Evolutionary conservation across 805 yeast genomes (phyloP).

Genomic region (Lachancea cidri): DNA sequence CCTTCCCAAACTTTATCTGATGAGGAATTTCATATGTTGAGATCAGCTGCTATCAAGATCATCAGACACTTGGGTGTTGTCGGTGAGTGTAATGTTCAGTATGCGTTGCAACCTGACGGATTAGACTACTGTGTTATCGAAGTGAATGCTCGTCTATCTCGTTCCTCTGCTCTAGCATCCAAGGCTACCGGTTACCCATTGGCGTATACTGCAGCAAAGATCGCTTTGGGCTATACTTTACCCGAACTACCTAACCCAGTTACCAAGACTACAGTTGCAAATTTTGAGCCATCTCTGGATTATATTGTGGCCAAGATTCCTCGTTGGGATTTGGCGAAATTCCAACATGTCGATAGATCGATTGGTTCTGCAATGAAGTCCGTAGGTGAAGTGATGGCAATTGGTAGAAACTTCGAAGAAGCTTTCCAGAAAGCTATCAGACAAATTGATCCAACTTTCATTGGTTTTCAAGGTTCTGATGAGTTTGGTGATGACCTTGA

Average conservation of each 20-base stretch:
- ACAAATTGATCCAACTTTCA: conserved; percentile 85
- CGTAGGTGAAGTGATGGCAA: conserved; percentile 99
- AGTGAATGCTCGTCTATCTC: conserved; percentile 93
- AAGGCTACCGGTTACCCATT: conserved; percentile 98
- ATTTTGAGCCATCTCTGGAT: conserved; percentile 95
- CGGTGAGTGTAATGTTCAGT: conserved; percentile 98
- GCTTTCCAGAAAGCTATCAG: conserved; percentile 96
- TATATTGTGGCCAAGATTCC: conserved; percentile 97
- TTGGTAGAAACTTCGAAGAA: conserved; percentile 96
- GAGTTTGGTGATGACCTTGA: conserved; percentile 71
- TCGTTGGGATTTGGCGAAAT: conserved; percentile 95
- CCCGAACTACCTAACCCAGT: conserved; percentile 96
- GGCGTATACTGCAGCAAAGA: conserved; percentile 97
- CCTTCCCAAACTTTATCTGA: conserved; percentile 97
- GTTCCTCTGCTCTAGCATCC: conserved; percentile 97
- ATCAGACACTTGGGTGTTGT: conserved; percentile 97
- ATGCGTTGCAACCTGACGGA: conserved; percentile 93
- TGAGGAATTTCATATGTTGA: conserved; percentile 96
- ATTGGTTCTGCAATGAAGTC: conserved; percentile 97
- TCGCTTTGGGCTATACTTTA: conserved; percentile 88
- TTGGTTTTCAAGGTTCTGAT: conserved; percentile 87
- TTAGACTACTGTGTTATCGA: conserved; percentile 94
- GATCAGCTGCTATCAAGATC: conserved; percentile 95
- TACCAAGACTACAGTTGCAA: conserved; percentile 92
- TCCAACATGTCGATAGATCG: conserved; percentile 89